phyloP scores from a whole-genome alignment of 2,329 filamentous ascomycete genomes.

The Colletotrichum noveboracense region DNA sequence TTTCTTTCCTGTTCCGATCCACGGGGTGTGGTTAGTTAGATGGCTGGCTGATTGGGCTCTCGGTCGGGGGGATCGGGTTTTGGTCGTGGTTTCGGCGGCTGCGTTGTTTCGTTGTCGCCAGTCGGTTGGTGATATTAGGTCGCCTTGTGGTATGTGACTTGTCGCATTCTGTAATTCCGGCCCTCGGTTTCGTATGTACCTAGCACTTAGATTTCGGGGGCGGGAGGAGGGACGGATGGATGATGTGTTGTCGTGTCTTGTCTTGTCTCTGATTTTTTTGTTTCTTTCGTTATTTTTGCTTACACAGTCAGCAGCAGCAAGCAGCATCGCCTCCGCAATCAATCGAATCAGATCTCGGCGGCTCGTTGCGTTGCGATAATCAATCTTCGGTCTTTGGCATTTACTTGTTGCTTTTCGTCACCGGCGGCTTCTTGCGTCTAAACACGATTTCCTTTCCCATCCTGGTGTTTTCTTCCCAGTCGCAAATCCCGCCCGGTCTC shows the following conservation, averaged over 20 bases:
- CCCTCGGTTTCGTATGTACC: neutral
- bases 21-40: neutral
- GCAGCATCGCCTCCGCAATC: neutral
- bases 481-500: neutral
- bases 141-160: constrained; percentile 8
- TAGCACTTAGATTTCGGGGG: neutral
- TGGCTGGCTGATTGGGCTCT: neutral
- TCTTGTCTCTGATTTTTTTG: neutral
- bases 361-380: neutral
- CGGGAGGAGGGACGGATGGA: neutral
- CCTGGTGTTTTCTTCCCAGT: neutral
- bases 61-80: neutral
- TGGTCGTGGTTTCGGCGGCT: neutral
- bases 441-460: neutral
- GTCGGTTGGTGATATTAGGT: neutral
- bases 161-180: neutral
- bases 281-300: neutral
- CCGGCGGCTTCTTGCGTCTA: neutral
- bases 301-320: neutral
- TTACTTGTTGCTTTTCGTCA: neutral
- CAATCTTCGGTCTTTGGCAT: neutral
- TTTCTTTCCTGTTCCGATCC: neutral
- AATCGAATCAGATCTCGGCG: neutral
- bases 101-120: neutral
- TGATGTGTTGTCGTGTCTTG: neutral